Evolutionary conservation across 805 yeast species (phyloP).

Genomic region (Wickerhamomyces mucosus): DNA sequence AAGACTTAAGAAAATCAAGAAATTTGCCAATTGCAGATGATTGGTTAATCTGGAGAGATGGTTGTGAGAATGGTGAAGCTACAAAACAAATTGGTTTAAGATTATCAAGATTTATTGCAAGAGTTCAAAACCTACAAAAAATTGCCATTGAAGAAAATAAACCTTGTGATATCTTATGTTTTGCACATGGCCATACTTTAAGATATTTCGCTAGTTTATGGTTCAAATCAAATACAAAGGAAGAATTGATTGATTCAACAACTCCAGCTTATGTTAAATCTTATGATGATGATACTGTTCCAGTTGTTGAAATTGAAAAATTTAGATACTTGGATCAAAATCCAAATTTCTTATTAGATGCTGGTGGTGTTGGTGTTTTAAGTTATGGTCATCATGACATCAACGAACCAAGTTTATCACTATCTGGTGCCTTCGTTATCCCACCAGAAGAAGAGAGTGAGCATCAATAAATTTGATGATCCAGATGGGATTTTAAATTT

Average conservation of each 20-base stretch:
- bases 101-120: slow-evolving; percentile 58
- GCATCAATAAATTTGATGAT: too few relatives aligned
- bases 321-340: slow-evolving; percentile 35
- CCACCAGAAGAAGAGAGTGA: slow-evolving; percentile 49
- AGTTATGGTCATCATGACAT: slow-evolving; percentile 81
- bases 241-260: slow-evolving; percentile 21
- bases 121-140: slow-evolving; percentile 52
- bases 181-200: slow-evolving; percentile 91
- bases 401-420: slow-evolving; percentile 76
- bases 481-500: too few relatives aligned
- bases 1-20: slow-evolving; percentile 42
- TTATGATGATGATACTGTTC: slow-evolving; percentile 20
- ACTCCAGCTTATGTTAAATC: slow-evolving; percentile 14
- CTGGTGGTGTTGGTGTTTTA: slow-evolving; percentile 91
- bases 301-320: slow-evolving; percentile 23
- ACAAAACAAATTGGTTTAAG: slow-evolving; percentile 58
- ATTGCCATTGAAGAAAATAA: slow-evolving; percentile 39
- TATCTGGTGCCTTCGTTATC: slow-evolving; percentile 76
- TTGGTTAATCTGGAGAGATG: slow-evolving; percentile 88
- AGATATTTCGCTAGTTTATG: slow-evolving; percentile 87
- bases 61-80: slow-evolving; percentile 86
- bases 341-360: slow-evolving; percentile 81
- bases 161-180: slow-evolving; percentile 66
- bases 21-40: slow-evolving; percentile 42
- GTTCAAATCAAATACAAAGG: slow-evolving; percentile 30